These are phyloP conservation scores for Saccharomycopsis malanga DNA, from an alignment of 805 yeast species.

Conservation along the genomic window DNA sequence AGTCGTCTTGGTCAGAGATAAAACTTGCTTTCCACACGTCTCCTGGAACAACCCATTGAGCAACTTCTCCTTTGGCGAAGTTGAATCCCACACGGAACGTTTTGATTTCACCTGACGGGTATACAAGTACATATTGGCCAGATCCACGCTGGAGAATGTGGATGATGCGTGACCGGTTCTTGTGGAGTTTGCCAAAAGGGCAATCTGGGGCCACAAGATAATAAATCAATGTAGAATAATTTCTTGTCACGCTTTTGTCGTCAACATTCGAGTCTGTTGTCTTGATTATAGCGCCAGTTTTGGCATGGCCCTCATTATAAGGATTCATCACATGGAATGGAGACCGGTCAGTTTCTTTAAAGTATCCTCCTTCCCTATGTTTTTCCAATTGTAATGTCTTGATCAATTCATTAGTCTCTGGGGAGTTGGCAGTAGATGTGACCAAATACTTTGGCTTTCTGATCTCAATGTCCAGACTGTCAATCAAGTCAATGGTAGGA, in stretches of 20 bases:
- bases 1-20: conserved; percentile 37
- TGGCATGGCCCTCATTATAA: conserved; percentile 23
- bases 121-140: conserved; percentile 47
- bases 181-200: conserved; percentile 46
- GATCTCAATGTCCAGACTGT: neutral
- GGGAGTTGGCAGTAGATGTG: neutral
- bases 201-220: conserved; percentile 45
- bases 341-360: conserved; percentile 49
- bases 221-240: conserved; percentile 45
- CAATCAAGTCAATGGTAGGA: conserved; percentile 4
- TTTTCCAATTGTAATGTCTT: conserved; percentile 31
- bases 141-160: conserved; percentile 50
- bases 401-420: conserved; percentile 27
- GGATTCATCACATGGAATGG: conserved; percentile 37
- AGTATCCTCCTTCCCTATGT: conserved; percentile 54
- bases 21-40: conserved; percentile 53
- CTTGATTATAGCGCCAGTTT: neutral
- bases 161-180: conserved; percentile 44
- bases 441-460: conserved; percentile 1
- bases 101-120: conserved; percentile 44
- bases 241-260: conserved; percentile 27
- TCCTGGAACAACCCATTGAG: conserved; percentile 61
- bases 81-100: conserved; percentile 49
- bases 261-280: neutral
- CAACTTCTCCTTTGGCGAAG: conserved; percentile 38